Evolutionary conservation across 2,329 filamentous ascomycete genomes (phyloP).

Genomic region (Ceratocystis harringtonii): DNA sequence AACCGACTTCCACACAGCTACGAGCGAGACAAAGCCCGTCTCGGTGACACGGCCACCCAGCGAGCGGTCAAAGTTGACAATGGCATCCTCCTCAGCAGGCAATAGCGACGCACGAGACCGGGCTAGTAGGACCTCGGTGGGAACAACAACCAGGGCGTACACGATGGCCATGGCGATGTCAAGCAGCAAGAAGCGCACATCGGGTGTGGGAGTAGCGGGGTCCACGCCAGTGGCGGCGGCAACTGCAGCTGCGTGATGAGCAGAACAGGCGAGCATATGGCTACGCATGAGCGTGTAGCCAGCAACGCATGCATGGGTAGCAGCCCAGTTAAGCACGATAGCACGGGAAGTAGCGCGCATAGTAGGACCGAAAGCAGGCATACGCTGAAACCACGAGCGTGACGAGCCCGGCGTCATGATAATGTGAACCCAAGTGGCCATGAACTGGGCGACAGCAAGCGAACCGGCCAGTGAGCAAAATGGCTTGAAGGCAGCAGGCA

Average conservation of each 20-base stretch:
- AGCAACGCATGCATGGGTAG: constrained; percentile 35
- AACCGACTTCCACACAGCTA: constrained; percentile 69
- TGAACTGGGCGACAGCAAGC: constrained; percentile 44
- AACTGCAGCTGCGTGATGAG: constrained; percentile 26
- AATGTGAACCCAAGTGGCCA: constrained; percentile 70
- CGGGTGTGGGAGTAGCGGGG: constrained; percentile 18
- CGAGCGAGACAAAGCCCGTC: constrained; percentile 52
- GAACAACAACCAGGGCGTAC: constrained; percentile 45
- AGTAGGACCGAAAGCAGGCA: constrained; percentile 48
- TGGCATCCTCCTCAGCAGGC: constrained; percentile 63
- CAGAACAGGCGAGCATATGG: constrained; percentile 25
- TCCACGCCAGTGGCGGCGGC: constrained; percentile 21
- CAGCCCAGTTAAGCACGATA: constrained; percentile 45
- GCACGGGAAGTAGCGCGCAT: constrained; percentile 57
- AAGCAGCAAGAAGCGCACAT: constrained; percentile 22
- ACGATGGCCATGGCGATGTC: constrained; percentile 30
- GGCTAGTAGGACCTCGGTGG: constrained; percentile 59
- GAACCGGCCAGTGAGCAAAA: constrained; percentile 34
- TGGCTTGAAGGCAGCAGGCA: constrained; percentile 27
- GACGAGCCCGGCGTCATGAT: constrained; percentile 57
- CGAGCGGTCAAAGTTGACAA: constrained; percentile 80
- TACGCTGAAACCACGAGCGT: constrained; percentile 51
- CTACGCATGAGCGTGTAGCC: constrained; percentile 31
- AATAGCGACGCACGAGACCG: constrained; percentile 81
- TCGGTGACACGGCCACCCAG: constrained; percentile 70